These are phyloP conservation scores for Macrotyloma uniflorum DNA, from an alignment of 306 rosid genomes.

Conservation along the genomic window DNA sequence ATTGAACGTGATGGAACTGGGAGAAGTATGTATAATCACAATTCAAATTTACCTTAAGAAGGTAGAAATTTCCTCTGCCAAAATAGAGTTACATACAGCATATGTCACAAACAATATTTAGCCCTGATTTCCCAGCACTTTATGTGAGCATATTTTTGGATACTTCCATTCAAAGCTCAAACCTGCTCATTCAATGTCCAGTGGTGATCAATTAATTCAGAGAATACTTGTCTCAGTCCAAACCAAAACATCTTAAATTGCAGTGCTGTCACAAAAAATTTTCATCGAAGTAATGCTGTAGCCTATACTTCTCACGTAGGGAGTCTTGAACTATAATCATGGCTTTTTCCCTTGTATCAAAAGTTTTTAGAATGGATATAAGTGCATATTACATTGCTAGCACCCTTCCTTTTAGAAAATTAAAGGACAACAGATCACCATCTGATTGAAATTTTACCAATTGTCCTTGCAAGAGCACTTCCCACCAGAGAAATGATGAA, in stretches of 20 bases:
- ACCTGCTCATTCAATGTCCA: background rate
- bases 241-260: slow-evolving; percentile 17
- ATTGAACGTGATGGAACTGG: background rate
- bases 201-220: background rate
- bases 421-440: slow-evolving; percentile 22
- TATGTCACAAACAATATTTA: slow-evolving; percentile 8
- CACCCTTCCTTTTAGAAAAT: slow-evolving; percentile 25
- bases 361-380: background rate
- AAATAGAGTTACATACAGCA: slow-evolving; percentile 4
- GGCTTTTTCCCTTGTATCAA: slow-evolving; percentile 14
- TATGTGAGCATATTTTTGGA: background rate
- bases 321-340: background rate
- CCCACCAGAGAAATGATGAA: slow-evolving; percentile 56
- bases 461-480: slow-evolving; percentile 57
- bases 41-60: slow-evolving; percentile 28
- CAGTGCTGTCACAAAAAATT: slow-evolving; percentile 4
- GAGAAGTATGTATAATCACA: slow-evolving; percentile 18
- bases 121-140: slow-evolving; percentile 16
- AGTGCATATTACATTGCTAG: slow-evolving; percentile 1
- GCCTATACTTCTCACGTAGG: background rate
- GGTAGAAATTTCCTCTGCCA: slow-evolving; percentile 9
- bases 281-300: background rate
- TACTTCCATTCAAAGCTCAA: slow-evolving; percentile 11
- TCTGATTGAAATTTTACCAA: slow-evolving; percentile 43
- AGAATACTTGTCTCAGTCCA: slow-evolving; percentile 2